phyloP scores from a whole-genome alignment of 2,329 filamentous ascomycete genomes.

The Dactylonectria macrodidyma region DNA sequence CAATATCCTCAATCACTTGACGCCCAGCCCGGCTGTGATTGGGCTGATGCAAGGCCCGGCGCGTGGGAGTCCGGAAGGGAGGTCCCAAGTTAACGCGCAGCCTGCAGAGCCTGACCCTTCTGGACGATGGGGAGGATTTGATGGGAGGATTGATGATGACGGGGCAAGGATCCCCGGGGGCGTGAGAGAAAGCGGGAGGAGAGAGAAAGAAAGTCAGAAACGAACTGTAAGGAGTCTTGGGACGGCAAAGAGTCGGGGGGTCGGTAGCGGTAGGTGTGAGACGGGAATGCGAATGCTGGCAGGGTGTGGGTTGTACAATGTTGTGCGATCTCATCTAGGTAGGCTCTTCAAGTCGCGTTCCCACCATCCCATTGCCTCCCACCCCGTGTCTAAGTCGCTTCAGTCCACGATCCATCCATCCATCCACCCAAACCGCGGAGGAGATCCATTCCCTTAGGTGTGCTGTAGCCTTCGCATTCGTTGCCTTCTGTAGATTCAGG shows the following conservation, averaged over 20 bases:
- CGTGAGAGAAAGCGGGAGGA: slow-evolving; percentile 4
- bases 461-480: slow-evolving; percentile 17
- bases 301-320: slow-evolving; percentile 2
- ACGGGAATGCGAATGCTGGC: slow-evolving; percentile 13
- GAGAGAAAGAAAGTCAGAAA: background rate
- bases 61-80: slow-evolving; percentile 34
- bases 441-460: slow-evolving; percentile 3
- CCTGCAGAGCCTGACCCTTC: slow-evolving; percentile 1
- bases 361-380: background rate
- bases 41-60: slow-evolving; percentile 34
- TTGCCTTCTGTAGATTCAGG: background rate
- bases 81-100: slow-evolving; percentile 18
- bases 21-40: slow-evolving; percentile 38
- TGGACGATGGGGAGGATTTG: background rate
- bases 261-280: slow-evolving; percentile 19
- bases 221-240: background rate
- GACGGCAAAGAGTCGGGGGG: slow-evolving; percentile 3
- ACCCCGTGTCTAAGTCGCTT: background rate
- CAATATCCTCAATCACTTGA: slow-evolving; percentile 41
- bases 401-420: slow-evolving; percentile 20
- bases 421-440: slow-evolving; percentile 9
- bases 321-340: background rate
- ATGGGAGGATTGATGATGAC: too few species aligned
- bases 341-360: background rate
- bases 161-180: slow-evolving; percentile 1